A percentile compares a stretch with the other conserved stretches of the same genome.
phyloP scores from a whole-genome alignment of 345 rosid genomes.

The Erucastrum elatum region DNA sequence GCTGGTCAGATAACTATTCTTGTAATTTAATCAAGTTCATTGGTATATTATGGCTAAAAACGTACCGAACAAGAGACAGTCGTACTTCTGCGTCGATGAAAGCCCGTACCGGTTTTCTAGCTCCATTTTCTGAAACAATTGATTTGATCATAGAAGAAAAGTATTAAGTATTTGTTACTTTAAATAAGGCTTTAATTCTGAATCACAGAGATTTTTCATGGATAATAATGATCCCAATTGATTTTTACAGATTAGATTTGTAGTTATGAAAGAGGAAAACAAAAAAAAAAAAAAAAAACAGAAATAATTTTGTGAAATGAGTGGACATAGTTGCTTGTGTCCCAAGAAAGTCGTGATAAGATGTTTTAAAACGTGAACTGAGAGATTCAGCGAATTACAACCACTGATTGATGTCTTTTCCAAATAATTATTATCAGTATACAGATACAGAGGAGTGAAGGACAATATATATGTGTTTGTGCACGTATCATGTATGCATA shows the following conservation, averaged over 20 bases:
- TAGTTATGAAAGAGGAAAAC: neutral
- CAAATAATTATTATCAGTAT: conserved; percentile 13
- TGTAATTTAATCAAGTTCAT: neutral
- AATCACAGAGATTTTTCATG: conserved; percentile 14
- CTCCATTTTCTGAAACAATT: conserved; percentile 49
- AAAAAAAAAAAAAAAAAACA: conserved; percentile 9
- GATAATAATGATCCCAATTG: conserved; percentile 22
- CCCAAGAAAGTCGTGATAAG: conserved; percentile 31
- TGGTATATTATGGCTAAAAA: neutral
- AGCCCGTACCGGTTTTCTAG: conserved; percentile 50
- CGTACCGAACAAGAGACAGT: conserved; percentile 86
- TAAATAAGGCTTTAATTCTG: conserved; percentile 30
- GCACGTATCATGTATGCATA: neutral
- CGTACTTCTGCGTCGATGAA: conserved; percentile 45
- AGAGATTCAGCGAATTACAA: conserved; percentile 22
- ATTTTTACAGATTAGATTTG: conserved; percentile 18
- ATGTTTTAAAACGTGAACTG: conserved; percentile 12
- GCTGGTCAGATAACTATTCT: neutral
- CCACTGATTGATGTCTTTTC: conserved; percentile 26
- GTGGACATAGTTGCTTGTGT: conserved; percentile 33
- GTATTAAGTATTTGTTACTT: neutral
- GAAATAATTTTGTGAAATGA: conserved; percentile 28
- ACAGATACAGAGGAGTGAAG: neutral
- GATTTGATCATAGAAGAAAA: conserved; percentile 22
- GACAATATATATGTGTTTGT: neutral